Evolutionary conservation across 805 yeast species (phyloP), one percentile per base, ranked within the genome.

Genomic region (Sugiyamaella chiloensis): DNA sequence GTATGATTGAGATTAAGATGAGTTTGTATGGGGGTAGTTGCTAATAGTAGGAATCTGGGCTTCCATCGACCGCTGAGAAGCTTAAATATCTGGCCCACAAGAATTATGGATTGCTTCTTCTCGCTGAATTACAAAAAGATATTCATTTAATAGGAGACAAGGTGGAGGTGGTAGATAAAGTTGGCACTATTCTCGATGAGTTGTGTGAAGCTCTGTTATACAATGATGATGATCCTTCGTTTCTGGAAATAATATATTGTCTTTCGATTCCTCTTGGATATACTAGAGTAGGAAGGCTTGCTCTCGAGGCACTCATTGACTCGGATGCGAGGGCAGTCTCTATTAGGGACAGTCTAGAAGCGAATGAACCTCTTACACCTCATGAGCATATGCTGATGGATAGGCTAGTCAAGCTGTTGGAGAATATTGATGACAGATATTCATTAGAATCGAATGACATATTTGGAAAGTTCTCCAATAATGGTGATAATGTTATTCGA

Each of bases 81-180:
- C 70, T 93, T 27, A 75, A 95, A 44, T 89, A 86, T 59, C 69
- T 93, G 55, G 83, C 85, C 1, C 80, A 81, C 60, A 75, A 96
- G 54, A 93, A 91, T 60, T 69, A 95, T 48, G 96, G 96, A 0
- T 74, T 87, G 56, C 72, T 87, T 26, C 76, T 80, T 51, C 73
- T 85, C 23, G 69, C 73, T 24, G 62, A 64, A 44, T 54, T 75
- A 8, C 53, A 64, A 9, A 44, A 55, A 5, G 59, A 58, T 16
- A 45, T 54, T 16, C 58, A 57, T 17, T 53, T 46, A 12, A 48
- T 46, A 0, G 52, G 42, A 3, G 71, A 66, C 35, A 52, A 69
- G 3, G 54, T 58, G 1, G 58, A 56, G 42, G 53, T 57, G 30
- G 46, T 48, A 1, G 42, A 55, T 1, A 64, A 75, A 9, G 64